phyloP scores from a whole-genome alignment of 2,329 filamentous ascomycete species.

The Phialophora macrospora region DNA sequence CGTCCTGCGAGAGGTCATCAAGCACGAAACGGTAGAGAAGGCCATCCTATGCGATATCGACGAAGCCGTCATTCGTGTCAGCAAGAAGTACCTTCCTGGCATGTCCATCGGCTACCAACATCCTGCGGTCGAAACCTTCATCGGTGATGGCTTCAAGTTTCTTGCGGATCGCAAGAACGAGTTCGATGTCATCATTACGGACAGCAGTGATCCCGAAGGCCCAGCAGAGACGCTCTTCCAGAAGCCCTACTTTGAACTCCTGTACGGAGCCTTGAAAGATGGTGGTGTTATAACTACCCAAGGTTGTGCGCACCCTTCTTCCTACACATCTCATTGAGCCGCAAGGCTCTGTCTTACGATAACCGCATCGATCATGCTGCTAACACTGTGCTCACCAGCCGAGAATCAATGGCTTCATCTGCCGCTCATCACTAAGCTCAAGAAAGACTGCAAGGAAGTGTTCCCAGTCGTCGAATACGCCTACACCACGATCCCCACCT shows the following conservation, averaged over 20 bases:
- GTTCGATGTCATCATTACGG: slow-evolving; percentile 99
- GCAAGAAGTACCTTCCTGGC: slow-evolving; percentile 93
- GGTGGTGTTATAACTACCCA: slow-evolving; percentile 99
- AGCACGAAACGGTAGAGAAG: slow-evolving; percentile 97
- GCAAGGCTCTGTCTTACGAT: slow-evolving; percentile 16
- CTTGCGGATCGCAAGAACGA: slow-evolving; percentile 93
- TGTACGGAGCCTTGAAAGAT: slow-evolving; percentile 85
- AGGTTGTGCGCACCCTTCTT: slow-evolving; percentile 93
- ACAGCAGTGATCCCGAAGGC: slow-evolving; percentile 95
- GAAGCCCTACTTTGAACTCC: slow-evolving; percentile 97
- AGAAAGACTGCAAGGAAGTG: slow-evolving; percentile 94
- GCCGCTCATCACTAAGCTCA: slow-evolving; percentile 87
- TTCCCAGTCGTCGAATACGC: slow-evolving; percentile 98
- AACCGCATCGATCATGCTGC: slow-evolving; percentile 14
- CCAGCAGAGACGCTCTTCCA: slow-evolving; percentile 96
- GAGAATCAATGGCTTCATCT: slow-evolving; percentile 99
- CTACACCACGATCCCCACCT: slow-evolving; percentile 98
- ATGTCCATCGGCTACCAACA: slow-evolving; percentile 95
- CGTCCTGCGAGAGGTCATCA: slow-evolving; percentile 97
- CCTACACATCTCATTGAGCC: slow-evolving; percentile 26
- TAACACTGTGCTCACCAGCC: slow-evolving; percentile 59
- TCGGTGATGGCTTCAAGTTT: slow-evolving; percentile 99
- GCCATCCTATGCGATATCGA: slow-evolving; percentile 98
- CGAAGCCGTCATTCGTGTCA: slow-evolving; percentile 97
- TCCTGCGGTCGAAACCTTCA: slow-evolving; percentile 88